Evolutionary conservation across 2,329 filamentous ascomycete species (phyloP).

Genomic region (Aschersonia sp.): DNA sequence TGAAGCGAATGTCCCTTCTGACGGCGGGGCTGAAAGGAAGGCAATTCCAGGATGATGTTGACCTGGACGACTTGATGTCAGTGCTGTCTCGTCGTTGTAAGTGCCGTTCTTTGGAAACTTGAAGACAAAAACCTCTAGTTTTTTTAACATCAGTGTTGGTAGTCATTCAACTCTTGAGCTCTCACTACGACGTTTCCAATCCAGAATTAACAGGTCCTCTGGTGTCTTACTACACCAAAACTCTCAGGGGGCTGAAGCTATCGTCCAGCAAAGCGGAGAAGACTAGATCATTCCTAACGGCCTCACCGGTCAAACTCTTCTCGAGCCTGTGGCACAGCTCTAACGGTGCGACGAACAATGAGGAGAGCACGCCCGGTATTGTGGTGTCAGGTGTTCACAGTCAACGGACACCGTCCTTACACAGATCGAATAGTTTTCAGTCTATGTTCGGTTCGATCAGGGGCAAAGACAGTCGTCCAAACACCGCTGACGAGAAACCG

Average conservation of each 20-base stretch:
- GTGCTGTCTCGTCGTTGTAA: slow-evolving; percentile 61
- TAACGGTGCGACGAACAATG: slow-evolving; percentile 33
- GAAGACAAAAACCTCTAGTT: background rate
- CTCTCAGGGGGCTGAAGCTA: slow-evolving; percentile 55
- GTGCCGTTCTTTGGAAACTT: slow-evolving; percentile 9
- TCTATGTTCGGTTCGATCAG: slow-evolving; percentile 41
- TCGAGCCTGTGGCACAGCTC: slow-evolving; percentile 56
- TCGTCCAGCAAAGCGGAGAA: slow-evolving; percentile 44
- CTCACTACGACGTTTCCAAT: slow-evolving; percentile 56
- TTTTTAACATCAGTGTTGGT: background rate
- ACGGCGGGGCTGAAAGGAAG: slow-evolving; percentile 53
- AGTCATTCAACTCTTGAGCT: slow-evolving; percentile 61
- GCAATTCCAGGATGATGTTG: slow-evolving; percentile 60
- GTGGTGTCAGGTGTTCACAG: slow-evolving; percentile 18
- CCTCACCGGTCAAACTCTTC: slow-evolving; percentile 83
- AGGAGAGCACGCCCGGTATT: slow-evolving; percentile 8
- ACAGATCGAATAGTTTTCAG: slow-evolving; percentile 30
- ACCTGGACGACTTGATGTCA: slow-evolving; percentile 56
- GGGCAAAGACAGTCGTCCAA: slow-evolving; percentile 23
- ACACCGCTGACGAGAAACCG: slow-evolving; percentile 34
- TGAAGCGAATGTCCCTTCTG: slow-evolving; percentile 32
- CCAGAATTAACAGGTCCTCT: slow-evolving; percentile 49
- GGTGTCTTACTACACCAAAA: slow-evolving; percentile 64
- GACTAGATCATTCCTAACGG: slow-evolving; percentile 54
- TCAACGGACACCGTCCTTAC: slow-evolving; percentile 25